Evolutionary conservation across 1,139 yeast species (phyloP), one percentile per base, ranked within the genome.

Genomic region (Hyphopichia pseudoburtonii): DNA sequence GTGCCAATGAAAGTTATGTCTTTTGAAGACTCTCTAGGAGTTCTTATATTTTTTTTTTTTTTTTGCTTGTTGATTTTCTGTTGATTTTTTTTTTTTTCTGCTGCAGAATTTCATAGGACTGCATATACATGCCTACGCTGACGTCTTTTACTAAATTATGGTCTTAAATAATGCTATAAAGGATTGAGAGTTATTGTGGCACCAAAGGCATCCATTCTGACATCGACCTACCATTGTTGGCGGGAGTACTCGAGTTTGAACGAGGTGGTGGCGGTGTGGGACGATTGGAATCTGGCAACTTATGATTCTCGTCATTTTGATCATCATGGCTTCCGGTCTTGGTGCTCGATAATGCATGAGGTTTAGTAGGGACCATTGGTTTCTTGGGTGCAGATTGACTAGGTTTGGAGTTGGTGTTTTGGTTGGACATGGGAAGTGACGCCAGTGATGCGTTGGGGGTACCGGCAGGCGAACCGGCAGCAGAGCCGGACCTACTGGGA

Each of bases 171-270:
- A n/a, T n/a, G n/a, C n/a, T n/a, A n/a, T n/a, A n/a, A 21, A 21
- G 9, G 23, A 7, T 21, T 7, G 10, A 7, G 10, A 10, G 12
- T 48, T 56, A 76, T 45, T 73, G 74, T 1, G 82, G 82, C 5
- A 73, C 67, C 35, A 78, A 56, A 6, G 83, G 82, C 39, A 73
- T 71, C 83, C 83, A 78, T 30, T 77, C 77, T 16, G 75, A 64
- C 73, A 77, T 62, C n/a, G 62, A 51, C 46, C 51, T 44, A 14
- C 46, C 53, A 18, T 30, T 28, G 40, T 28, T 14, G 28, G 36
- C 16, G 41, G 29, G 29, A 15, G 19, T 27, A 16, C 5, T 17
- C 3, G 23, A n/a, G n/a, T n/a, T 28, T 11, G 31, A 33, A 24
- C 54, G 45, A 3, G 58, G 54, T 9, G 62, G 68, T 12, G 73